Evolutionary conservation across 257 asterid species (phyloP).

Genomic region (Verbascum thapsus): DNA sequence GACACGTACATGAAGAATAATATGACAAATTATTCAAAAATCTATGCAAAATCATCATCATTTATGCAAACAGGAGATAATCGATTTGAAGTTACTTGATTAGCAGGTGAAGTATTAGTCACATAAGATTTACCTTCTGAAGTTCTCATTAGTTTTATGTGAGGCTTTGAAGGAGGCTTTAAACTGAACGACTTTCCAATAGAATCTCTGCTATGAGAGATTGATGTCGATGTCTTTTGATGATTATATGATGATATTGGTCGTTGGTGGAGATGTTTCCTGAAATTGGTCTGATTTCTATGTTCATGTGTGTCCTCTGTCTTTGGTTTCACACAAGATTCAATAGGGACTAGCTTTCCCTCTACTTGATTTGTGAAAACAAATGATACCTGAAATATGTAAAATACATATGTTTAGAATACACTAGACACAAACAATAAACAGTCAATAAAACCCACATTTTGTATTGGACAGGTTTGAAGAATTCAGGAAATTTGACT

Average conservation of each 20-base stretch:
- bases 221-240: conserved; percentile 36
- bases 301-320: conserved; percentile 35
- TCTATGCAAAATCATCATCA: conserved; percentile 74
- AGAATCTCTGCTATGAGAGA: conserved; percentile 41
- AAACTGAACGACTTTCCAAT: conserved; percentile 33
- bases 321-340: conserved; percentile 50
- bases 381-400: conserved; percentile 74
- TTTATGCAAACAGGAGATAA: conserved; percentile 39
- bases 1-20: not conserved
- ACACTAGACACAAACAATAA: conserved; percentile 8
- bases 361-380: conserved; percentile 88
- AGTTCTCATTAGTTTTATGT: conserved; percentile 47
- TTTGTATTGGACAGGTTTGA: not conserved
- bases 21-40: conserved; percentile 21
- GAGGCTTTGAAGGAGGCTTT: conserved; percentile 51
- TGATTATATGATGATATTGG: conserved; percentile 36
- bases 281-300: conserved; percentile 36
- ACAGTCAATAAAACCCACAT: conserved; percentile 12
- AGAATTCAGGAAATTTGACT: not conserved
- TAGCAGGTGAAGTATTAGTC: conserved; percentile 37
- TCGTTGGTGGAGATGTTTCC: conserved; percentile 39
- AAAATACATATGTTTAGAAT: conserved; percentile 18
- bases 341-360: conserved; percentile 90
- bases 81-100: conserved; percentile 50
- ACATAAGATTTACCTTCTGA: conserved; percentile 44